Evolutionary conservation across 2,329 filamentous ascomycete species (phyloP).

Genomic region (Hymenoscyphus infarciens): DNA sequence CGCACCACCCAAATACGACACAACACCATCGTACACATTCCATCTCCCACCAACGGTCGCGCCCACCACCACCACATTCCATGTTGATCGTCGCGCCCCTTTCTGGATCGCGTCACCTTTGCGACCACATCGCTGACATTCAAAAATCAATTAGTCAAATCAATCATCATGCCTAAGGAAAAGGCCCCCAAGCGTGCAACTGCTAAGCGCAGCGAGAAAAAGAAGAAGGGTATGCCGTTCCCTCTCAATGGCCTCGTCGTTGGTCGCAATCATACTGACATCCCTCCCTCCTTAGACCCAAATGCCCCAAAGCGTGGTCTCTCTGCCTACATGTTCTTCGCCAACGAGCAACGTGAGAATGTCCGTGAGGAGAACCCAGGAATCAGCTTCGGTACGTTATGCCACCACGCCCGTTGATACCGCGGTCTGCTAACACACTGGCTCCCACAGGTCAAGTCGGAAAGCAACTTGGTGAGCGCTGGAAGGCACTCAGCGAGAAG

Average conservation of each 20-base stretch:
- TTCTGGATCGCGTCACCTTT: conserved; percentile 8
- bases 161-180: conserved; percentile 61
- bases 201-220: conserved; percentile 59
- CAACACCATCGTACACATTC: conserved; percentile 7
- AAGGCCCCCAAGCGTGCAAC: conserved; percentile 59
- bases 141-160: conserved; percentile 15
- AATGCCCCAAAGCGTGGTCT: conserved; percentile 99
- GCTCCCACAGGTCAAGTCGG: conserved; percentile 74
- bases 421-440: conserved; percentile 16
- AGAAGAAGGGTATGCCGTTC: conserved; percentile 65
- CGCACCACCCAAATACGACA: not conserved
- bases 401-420: conserved; percentile 26
- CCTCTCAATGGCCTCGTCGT: not conserved
- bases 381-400: conserved; percentile 77
- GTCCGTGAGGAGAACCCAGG: conserved; percentile 98
- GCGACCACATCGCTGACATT: conserved; percentile 9
- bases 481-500: conserved; percentile 94
- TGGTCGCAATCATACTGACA: conserved; percentile 16
- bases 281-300: conserved; percentile 70
- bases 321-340: conserved; percentile 99
- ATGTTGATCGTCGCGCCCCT: not conserved
- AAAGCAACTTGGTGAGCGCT: conserved; percentile 96
- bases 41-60: conserved; percentile 4
- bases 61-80: conserved; percentile 1
- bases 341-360: conserved; percentile 98